Conservation (phyloP, 2,329 filamentous ascomycete species). For the Pseudonectria foliicola region DNA sequence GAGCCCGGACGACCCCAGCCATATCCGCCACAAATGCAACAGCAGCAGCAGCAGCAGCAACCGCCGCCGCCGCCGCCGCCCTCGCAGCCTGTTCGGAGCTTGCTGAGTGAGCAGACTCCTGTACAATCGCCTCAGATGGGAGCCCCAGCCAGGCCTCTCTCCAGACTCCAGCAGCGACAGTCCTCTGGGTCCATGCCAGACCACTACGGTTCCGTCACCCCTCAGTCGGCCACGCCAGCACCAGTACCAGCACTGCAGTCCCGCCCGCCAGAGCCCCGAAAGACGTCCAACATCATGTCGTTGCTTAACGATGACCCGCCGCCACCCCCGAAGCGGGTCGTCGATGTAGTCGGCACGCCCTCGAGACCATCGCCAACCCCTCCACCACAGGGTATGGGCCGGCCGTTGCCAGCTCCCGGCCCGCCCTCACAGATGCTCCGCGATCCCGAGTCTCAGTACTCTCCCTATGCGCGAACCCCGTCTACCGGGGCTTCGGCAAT, state of each 20-base stretch:
- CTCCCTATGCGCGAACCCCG: constrained; percentile 34
- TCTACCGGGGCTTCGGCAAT: constrained; percentile 37
- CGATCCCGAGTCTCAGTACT: constrained; percentile 42
- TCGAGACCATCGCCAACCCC: constrained; percentile 42
- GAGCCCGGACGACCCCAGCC: constrained; percentile 35
- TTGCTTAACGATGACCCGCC: constrained; percentile 54
- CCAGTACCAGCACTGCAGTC: constrained; percentile 29
- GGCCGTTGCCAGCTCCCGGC: constrained; percentile 31
- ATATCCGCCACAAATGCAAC: constrained; percentile 24
- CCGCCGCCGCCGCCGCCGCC: constrained; percentile 25
- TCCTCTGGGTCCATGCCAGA: constrained; percentile 25
- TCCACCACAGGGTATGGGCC: constrained; percentile 40
- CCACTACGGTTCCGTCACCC: constrained; percentile 21
- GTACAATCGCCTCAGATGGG: constrained; percentile 33
- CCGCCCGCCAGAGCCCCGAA: constrained; percentile 42
- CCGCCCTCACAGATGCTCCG: constrained; percentile 39
- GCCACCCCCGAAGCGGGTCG: constrained; percentile 44
- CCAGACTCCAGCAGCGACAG: constrained; percentile 30
- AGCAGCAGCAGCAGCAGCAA: constrained; percentile 27
- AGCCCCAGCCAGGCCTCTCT: constrained; percentile 30
- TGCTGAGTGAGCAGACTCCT: constrained; percentile 33
- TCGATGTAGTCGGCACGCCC: constrained; percentile 35
- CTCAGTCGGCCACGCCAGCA: constrained; percentile 23
- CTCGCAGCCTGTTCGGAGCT: constrained; percentile 31
- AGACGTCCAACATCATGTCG: constrained; percentile 57